Conservation (phyloP, 306 rosid species). For the Cucurbita ficifolia region DNA sequence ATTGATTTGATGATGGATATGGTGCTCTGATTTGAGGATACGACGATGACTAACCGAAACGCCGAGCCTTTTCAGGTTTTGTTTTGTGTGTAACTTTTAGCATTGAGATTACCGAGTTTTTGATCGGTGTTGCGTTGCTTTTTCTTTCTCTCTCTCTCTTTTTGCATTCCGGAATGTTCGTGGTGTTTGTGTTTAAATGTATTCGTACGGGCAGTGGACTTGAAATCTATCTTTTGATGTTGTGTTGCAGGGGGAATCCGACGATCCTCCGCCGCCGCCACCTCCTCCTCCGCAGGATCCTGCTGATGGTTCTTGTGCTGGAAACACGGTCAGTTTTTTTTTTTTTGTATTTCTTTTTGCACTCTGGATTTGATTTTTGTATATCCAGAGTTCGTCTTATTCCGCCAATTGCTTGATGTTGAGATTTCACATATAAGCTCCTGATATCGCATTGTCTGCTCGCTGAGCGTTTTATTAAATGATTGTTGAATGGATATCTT, state of each 20-base stretch:
- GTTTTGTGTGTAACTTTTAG: neutral
- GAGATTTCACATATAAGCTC: neutral
- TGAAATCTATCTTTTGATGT: neutral
- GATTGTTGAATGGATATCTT: neutral
- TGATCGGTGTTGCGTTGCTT: neutral
- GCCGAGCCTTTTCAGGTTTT: slow-evolving; percentile 48
- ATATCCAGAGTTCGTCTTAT: neutral
- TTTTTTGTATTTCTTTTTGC: neutral
- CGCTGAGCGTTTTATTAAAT: neutral
- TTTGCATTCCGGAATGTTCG: neutral
- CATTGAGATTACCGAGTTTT: neutral
- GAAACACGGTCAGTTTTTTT: slow-evolving; percentile 42
- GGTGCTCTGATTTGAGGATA: slow-evolving; percentile 45
- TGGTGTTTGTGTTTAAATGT: neutral
- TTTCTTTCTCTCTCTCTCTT: neutral
- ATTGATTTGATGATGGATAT: slow-evolving; percentile 24
- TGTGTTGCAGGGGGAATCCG: slow-evolving; percentile 43
- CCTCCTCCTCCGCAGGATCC: slow-evolving; percentile 23
- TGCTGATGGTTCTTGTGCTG: slow-evolving; percentile 26
- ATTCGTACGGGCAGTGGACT: neutral
- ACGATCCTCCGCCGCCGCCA: slow-evolving; percentile 32
- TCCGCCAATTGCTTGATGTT: neutral
- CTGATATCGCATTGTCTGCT: neutral
- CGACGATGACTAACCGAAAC: slow-evolving; percentile 56
- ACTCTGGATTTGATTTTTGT: neutral